phyloP scores from a whole-genome alignment of 306 rosid species.

The Casuarina cunninghamiana region DNA sequence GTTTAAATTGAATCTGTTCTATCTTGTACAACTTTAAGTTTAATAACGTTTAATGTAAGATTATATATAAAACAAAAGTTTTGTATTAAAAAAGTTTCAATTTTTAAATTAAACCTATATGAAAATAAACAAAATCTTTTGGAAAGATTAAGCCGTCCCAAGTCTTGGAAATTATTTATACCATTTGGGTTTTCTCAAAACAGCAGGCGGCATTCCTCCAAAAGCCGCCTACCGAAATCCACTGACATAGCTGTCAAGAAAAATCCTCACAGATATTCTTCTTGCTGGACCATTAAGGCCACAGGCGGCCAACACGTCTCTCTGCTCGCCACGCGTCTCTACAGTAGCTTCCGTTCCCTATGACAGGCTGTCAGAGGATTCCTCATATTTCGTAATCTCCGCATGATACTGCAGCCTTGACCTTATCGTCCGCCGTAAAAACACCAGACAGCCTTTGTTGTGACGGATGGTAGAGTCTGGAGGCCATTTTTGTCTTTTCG shows the following conservation, averaged over 20 bases:
- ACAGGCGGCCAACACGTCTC: neutral
- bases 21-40: no score
- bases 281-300: neutral
- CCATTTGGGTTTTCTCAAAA: no score
- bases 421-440: neutral
- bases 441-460: neutral
- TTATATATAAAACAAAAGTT: no score
- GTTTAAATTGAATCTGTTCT: no score
- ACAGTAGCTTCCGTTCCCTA: neutral
- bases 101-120: no score
- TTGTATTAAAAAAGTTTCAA: no score
- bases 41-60: no score
- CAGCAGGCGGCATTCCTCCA: neutral
- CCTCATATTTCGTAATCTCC: neutral
- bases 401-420: neutral
- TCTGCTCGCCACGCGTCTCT: neutral
- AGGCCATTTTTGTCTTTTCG: slow-evolving; percentile 20
- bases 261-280: neutral
- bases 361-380: neutral
- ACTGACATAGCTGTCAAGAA: neutral
- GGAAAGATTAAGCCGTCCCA: no score
- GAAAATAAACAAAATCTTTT: no score
- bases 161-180: no score
- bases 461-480: neutral
- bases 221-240: neutral